These are phyloP conservation scores for Rhododendron vialii DNA, from an alignment of 148 eudicot species.

Conservation along the genomic window DNA sequence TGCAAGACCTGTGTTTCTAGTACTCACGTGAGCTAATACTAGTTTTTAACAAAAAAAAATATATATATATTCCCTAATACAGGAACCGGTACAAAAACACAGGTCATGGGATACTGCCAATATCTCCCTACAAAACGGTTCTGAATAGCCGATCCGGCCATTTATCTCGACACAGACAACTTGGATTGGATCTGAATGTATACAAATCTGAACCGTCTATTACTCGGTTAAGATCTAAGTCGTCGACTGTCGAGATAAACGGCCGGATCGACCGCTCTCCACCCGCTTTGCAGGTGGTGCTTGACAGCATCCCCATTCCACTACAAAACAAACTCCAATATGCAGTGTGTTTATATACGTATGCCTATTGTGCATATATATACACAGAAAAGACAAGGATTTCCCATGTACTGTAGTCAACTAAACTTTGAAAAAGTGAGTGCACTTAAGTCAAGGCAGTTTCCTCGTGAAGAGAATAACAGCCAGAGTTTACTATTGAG, in stretches of 20 bases:
- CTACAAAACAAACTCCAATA: background rate
- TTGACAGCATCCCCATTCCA: no score
- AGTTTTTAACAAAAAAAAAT: background rate
- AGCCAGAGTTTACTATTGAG: background rate
- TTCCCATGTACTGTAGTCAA: background rate
- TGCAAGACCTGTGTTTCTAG: background rate
- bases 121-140: no score
- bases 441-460: conserved; percentile 37
- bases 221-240: no score
- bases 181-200: no score
- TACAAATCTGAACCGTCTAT: no score
- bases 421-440: conserved; percentile 21
- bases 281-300: no score
- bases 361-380: rapidly evolving
- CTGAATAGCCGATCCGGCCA: no score
- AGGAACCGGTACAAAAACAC: background rate
- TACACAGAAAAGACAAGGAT: background rate
- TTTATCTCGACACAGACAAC: rapidly evolving
- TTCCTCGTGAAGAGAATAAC: conserved; percentile 38
- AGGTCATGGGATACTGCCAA: no score
- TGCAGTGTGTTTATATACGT: background rate
- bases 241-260: no score
- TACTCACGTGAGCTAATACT: background rate
- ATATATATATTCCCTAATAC: background rate
- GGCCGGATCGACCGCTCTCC: no score